These are phyloP conservation scores for Skeletonema marinoi DNA, from an alignment of 108 stramenopile genomes.

Conservation along the genomic window DNA sequence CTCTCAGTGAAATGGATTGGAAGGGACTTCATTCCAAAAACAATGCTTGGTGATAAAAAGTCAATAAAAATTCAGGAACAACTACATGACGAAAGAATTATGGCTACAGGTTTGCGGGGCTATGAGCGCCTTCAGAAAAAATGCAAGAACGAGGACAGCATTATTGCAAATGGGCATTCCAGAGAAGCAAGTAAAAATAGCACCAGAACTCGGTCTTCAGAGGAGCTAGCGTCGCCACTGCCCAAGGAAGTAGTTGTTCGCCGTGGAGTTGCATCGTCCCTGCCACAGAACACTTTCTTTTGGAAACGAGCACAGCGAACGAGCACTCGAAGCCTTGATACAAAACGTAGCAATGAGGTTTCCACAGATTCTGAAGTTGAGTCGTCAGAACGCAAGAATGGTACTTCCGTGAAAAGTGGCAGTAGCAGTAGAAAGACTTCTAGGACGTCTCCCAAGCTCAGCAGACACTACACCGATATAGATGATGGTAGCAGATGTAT, in stretches of 20 bases:
- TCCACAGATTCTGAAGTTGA: neutral
- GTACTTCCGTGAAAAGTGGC: neutral
- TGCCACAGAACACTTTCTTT: neutral
- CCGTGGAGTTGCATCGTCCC: neutral
- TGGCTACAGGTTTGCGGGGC: constrained; percentile 41
- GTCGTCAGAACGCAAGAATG: neutral
- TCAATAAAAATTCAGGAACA: constrained; percentile 25
- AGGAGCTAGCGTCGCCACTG: neutral
- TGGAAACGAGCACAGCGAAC: constrained; percentile 11
- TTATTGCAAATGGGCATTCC: neutral
- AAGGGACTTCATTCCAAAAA: constrained; percentile 35
- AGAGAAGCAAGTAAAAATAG: constrained; percentile 5
- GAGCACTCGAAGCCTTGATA: neutral
- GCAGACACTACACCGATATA: constrained; percentile 8
- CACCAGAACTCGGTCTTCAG: neutral
- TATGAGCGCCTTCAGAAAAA: constrained; percentile 21
- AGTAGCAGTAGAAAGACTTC: neutral
- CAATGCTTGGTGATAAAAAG: constrained; percentile 41
- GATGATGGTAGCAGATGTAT: constrained; percentile 47
- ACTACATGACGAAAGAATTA: constrained; percentile 42
- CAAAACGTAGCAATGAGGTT: neutral
- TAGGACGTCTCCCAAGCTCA: neutral
- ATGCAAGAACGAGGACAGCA: neutral
- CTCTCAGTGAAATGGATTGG: constrained; percentile 25
- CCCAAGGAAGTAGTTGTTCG: neutral